Evolutionary conservation across 2,329 filamentous ascomycete species (phyloP), one percentile per base, ranked within the genome.

Genomic region (Fusarium citri): DNA sequence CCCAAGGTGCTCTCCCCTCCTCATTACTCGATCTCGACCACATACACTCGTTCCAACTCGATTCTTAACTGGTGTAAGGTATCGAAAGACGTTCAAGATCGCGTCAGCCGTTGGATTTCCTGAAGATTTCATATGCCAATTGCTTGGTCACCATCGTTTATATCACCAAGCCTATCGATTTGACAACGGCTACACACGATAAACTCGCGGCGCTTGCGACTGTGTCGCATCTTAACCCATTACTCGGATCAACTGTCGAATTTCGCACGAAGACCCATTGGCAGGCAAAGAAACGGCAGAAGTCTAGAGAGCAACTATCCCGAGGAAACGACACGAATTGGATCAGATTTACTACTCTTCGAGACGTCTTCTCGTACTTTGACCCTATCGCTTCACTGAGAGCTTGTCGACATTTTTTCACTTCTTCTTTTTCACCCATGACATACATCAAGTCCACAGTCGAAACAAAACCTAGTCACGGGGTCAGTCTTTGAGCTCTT

Each of bases 21-120:
- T 65, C 63, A 40, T 57, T 62, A 61, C 55, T 71, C 45, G 51
- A 61, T 65, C 28, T 40, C 45, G 51, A 65, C 55, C 68, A 57
- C 51, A 59, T 61, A 60, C 66, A 41, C 61, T 66, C 68, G 57
- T 71, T 71, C 60, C 55, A 57, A 59, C 41, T 55, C 26, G 47
- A 49, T 60, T 34, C 47, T 62, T 47, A 31, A 47, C 49, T 25
- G 48, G 40, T 58, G 53, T 40, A 59, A 48, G 37, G 31, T 30
- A 37, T 37, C 34, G 37, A 60, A 60, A 62, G 46, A 37, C 55
- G 56, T 55, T 30, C 43, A 66, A 58, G 34, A 48, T 42, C 43
- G n/a, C 31, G 45, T 45, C 46, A 45, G 46, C 50, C 41, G 14
- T 34, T 56, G 41, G 53, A 46, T 55, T 43, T 50, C 43, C 18